Base-by-base conservation (phyloP, 164 flowering plant species). In the Umbellularia californica region DNA sequence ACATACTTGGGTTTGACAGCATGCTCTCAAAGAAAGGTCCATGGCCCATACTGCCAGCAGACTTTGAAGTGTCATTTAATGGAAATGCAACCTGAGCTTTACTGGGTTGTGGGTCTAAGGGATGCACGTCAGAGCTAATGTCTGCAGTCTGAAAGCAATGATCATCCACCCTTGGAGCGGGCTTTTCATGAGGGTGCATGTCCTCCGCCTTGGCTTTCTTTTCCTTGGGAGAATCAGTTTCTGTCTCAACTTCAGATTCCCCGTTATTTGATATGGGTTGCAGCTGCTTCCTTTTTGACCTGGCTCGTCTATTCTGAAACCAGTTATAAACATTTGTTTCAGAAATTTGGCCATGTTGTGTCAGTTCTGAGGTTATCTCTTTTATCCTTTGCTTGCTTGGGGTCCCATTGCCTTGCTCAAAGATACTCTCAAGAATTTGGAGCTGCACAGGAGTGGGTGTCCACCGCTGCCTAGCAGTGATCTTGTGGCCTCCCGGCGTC, bases 401-500 rank as follows among this genome's bases (percentile, higher is more conserved):
- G 65, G 97, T 89, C 33, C 98, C 99, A 71, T 80, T 91, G 41
- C 97, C 99, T 79, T 92, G 89, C 23, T 91, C 93, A 75, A 94
- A 96, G 68, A 96, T 87, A 13, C 88, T 86, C 84, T 96, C 99
- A 28, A 96, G 90, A 81, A 90, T 87, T 74, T 92, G 99, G 70
- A 96, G 98, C 86, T 96, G 99, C 78, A 86, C 78, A 0, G 98
- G 90, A 2, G 97, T 92, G 11, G 99, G 99, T 35, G 97, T 92
- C 99, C 99, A 96, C 24, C 99, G 82, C 80, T 96, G 99, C 78
- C 99, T 87, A 6, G 97, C 87, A n/a, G 90, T 88, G 50, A 93
- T 88, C 79, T 91, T 92, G 82, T 89, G 97, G 25, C 92, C 89
- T 30, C 80, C 82, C 65, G 91, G 82, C 69, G 90, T 74, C 88